Base-by-base conservation (phyloP, 768 basidiomycete species). In the Tremella yokohamensis region DNA sequence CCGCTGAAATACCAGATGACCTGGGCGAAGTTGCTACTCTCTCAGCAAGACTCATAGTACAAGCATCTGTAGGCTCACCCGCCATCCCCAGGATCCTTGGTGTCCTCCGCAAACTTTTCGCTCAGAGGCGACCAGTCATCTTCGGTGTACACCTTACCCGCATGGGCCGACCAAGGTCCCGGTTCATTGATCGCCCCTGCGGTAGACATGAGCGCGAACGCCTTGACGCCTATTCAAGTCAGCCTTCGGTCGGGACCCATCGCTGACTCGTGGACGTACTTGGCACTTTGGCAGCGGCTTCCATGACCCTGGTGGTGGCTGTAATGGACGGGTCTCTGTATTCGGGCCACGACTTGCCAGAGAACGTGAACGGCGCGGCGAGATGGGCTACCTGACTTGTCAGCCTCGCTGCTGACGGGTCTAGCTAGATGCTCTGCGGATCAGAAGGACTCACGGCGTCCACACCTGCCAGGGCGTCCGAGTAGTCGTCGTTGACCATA, bases 71-170 rank as follows among this genome's bases (percentile, higher is more conserved):
- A 15, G 47, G 54, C 64, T 60, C 22, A 66, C 66, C 63, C 48
- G 48, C 60, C 61, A 13, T 29, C 19, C 11, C 29, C 29, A 11
- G 29, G 29, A 11, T 22, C 57, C 37, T 56, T 54, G 19, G 59
- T 24, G 16, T 63, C 60, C 49, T 58, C 62, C 3, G 58, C 61
- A 37, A 64, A 53, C 40, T 66, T 60, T 16, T 70, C 63, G 48
- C 65, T 65, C 44, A 58, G 42, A 3, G 66, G 57, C 15, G 60
- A 54, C 68, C 73, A 70, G 54, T 74, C 73, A 12, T 67, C 54
- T 54, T 74, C 68, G 44, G 68, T 72, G 60, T 66, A 70, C 3
- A 58, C 54, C 49, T 52, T 60, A 26, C 60, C 63, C 12, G 15
- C 49, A 19, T 70, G 65, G 26, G 61, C 56, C 12, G 52, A 26